phyloP scores from a whole-genome alignment of 2,329 filamentous ascomycete species.

The Phoma sp. region DNA sequence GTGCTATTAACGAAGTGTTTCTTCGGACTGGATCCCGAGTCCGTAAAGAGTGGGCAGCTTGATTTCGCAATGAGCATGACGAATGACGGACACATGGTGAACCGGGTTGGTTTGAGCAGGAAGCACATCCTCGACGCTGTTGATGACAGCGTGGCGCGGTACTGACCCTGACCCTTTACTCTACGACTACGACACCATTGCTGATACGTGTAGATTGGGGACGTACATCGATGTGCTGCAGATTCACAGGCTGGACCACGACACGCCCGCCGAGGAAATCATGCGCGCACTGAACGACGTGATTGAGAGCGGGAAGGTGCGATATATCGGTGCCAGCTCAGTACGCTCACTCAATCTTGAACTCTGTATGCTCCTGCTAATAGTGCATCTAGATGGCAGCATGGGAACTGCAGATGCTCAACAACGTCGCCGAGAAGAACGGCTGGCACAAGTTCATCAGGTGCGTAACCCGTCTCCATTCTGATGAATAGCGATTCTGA shows the following conservation, averaged over 20 bases:
- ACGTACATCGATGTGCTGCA: slow-evolving; percentile 66
- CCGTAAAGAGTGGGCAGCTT: neutral
- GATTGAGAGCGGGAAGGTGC: slow-evolving; percentile 61
- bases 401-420: slow-evolving; percentile 58
- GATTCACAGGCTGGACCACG: slow-evolving; percentile 64
- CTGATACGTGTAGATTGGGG: neutral
- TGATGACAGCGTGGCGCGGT: slow-evolving; percentile 55
- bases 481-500: no score
- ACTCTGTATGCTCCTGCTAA: no score
- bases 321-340: slow-evolving; percentile 35
- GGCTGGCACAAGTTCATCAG: slow-evolving; percentile 57
- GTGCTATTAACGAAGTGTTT: slow-evolving; percentile 42
- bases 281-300: slow-evolving; percentile 66
- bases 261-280: slow-evolving; percentile 62
- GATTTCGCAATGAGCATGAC: neutral
- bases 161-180: no score
- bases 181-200: no score
- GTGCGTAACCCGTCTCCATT: neutral
- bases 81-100: slow-evolving; percentile 39
- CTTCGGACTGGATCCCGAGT: slow-evolving; percentile 3
- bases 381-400: slow-evolving; percentile 51
- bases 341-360: no score
- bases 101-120: slow-evolving; percentile 46
- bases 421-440: slow-evolving; percentile 54
- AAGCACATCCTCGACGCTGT: slow-evolving; percentile 55